phyloP scores from a whole-genome alignment of 345 rosid genomes.

The Brassica carinata region DNA sequence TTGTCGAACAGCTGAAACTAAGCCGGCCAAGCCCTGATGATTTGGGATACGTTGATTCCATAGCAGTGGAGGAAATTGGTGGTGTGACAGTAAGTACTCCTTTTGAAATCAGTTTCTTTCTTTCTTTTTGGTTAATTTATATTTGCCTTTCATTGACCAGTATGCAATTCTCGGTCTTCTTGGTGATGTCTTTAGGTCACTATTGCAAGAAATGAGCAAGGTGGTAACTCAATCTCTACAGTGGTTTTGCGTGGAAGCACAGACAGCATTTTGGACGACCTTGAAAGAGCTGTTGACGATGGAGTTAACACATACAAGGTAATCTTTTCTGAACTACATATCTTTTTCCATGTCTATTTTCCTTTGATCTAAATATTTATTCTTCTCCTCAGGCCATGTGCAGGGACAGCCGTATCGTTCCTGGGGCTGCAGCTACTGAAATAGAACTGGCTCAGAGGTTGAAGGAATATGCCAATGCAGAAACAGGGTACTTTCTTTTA shows the following conservation, averaged over 20 bases:
- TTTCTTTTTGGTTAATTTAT: neutral
- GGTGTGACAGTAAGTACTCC: slow-evolving; percentile 76
- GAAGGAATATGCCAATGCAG: slow-evolving; percentile 88
- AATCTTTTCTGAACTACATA: slow-evolving; percentile 9
- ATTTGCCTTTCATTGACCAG: neutral
- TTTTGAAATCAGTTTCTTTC: neutral
- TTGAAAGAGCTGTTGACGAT: slow-evolving; percentile 99
- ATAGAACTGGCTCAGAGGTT: slow-evolving; percentile 91
- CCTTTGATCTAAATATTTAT: neutral
- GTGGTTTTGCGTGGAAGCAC: slow-evolving; percentile 97
- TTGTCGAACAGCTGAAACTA: slow-evolving; percentile 76
- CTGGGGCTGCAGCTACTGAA: slow-evolving; percentile 97
- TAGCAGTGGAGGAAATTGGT: slow-evolving; percentile 96
- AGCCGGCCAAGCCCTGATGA: slow-evolving; percentile 86
- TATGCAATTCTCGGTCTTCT: neutral
- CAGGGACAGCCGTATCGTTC: slow-evolving; percentile 89
- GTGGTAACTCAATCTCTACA: slow-evolving; percentile 86
- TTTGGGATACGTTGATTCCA: slow-evolving; percentile 83
- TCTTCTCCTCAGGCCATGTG: slow-evolving; percentile 79
- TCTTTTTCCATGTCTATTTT: neutral
- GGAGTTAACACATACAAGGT: slow-evolving; percentile 99
- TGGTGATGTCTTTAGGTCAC: slow-evolving; percentile 59
- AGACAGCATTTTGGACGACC: slow-evolving; percentile 92
- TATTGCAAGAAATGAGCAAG: slow-evolving; percentile 83
- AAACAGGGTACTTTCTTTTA: slow-evolving; percentile 70